phyloP scores from a whole-genome alignment of 805 yeast genomes.

The Saccharomycopsis javanensis region DNA sequence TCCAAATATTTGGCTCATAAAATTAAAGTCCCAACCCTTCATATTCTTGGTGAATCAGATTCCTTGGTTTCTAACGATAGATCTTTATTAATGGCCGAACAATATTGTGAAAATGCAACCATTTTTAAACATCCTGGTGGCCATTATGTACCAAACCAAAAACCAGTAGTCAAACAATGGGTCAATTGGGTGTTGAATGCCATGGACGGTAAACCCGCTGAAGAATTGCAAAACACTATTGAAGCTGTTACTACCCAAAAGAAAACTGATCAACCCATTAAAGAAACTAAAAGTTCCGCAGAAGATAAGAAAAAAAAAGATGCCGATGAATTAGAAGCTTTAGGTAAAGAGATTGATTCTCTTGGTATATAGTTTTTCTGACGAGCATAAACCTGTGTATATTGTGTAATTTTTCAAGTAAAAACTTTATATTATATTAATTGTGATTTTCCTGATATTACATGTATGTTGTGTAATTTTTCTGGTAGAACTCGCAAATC shows the following conservation, averaged over 20 bases:
- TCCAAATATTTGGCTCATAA: slow-evolving; percentile 25
- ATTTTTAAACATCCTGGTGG: slow-evolving; percentile 86
- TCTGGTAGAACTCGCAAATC: not conserved
- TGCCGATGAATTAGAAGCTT: slow-evolving; percentile 10
- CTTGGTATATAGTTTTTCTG: slow-evolving; percentile 5
- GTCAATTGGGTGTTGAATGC: slow-evolving; percentile 25
- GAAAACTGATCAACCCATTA: not conserved
- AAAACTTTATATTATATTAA: no score
- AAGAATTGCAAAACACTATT: not conserved
- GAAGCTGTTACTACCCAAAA: slow-evolving; percentile 8
- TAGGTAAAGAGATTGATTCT: slow-evolving; percentile 14
- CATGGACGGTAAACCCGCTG: slow-evolving; percentile 19
- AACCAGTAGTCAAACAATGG: slow-evolving; percentile 25
- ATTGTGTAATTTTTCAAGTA: no score
- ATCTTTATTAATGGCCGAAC: slow-evolving; percentile 47
- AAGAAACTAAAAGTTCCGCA: slow-evolving; percentile 3
- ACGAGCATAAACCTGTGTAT: no score
- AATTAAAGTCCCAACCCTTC: slow-evolving; percentile 42
- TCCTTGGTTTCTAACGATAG: slow-evolving; percentile 73
- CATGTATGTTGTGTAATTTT: no score
- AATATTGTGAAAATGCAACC: slow-evolving; percentile 40
- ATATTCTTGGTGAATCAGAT: slow-evolving; percentile 79
- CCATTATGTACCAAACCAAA: slow-evolving; percentile 89
- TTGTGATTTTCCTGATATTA: no score
- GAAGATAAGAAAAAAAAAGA: slow-evolving; percentile 23